A percentile compares a stretch with the other conserved stretches of the same genome.
Conservation (phyloP, 306 rosid species). For the Boehmeria nivea region DNA sequence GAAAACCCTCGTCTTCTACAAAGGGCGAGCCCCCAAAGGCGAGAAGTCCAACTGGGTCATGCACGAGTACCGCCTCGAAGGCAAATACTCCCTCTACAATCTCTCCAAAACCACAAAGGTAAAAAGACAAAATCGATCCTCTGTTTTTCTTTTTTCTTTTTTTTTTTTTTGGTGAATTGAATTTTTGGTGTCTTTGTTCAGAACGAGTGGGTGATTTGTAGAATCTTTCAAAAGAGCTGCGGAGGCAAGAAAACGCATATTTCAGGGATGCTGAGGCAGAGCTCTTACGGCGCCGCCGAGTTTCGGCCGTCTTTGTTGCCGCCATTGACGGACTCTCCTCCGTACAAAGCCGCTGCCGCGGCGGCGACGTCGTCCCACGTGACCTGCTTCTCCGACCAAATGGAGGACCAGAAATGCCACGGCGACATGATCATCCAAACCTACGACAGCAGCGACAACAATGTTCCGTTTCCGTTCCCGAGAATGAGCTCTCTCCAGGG, state of each 20-base stretch:
- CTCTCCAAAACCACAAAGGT: constrained; percentile 48
- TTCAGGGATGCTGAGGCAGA: constrained; percentile 33
- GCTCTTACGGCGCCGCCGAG: constrained; percentile 29
- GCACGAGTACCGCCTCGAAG: constrained; percentile 80
- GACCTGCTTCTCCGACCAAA: constrained; percentile 62
- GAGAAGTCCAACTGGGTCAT: constrained; percentile 82
- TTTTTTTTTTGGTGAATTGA: constrained; percentile 8
- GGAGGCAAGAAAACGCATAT: constrained; percentile 41
- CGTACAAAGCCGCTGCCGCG: constrained; percentile 40
- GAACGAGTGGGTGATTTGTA: constrained; percentile 85
- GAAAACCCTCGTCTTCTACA: constrained; percentile 87
- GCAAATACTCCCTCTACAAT: constrained; percentile 25
- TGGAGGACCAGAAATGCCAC: constrained; percentile 29
- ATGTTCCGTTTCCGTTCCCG: constrained; percentile 5
- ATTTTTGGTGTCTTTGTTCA: constrained; percentile 20
- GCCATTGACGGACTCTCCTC: constrained; percentile 59
- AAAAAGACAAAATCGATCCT: not conserved
- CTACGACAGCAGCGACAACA: constrained; percentile 1
- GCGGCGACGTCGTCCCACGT: constrained; percentile 34
- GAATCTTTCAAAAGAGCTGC: constrained; percentile 49
- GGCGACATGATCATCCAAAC: no score
- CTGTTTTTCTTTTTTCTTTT: constrained; percentile 3
- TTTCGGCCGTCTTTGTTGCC: constrained; percentile 31
- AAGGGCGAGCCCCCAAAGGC: constrained; percentile 79
- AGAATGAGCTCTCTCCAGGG: constrained; percentile 20